Conservation (phyloP, 208 protist species). For the Leishmania gerbilli region DNA sequence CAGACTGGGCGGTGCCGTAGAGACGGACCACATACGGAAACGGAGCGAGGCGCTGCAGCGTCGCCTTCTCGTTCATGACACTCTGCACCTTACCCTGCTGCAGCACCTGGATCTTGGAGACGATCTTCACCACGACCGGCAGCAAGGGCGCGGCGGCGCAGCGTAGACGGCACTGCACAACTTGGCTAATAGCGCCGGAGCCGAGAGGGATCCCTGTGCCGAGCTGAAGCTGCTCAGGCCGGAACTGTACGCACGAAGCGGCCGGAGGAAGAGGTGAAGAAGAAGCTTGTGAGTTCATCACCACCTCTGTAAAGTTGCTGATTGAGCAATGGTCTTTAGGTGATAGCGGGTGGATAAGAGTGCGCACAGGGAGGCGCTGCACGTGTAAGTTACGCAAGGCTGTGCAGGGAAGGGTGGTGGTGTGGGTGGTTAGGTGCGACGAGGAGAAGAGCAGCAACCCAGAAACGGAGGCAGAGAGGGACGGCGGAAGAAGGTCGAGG, state of each 20-base stretch:
- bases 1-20: constrained; percentile 86
- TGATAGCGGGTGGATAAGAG: background rate
- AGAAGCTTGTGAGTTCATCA: constrained; percentile 1
- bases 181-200: constrained; percentile 82
- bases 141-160: constrained; percentile 22
- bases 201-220: constrained; percentile 57
- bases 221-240: constrained; percentile 66
- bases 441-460: background rate
- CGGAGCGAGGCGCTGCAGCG: constrained; percentile 59
- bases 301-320: background rate
- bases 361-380: background rate
- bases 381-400: background rate
- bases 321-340: background rate
- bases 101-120: constrained; percentile 89
- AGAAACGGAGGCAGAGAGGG: background rate
- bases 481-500: background rate
- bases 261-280: background rate
- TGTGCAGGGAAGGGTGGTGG: background rate
- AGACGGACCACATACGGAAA: constrained; percentile 85
- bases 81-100: constrained; percentile 84
- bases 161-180: constrained; percentile 59
- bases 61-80: constrained; percentile 85
- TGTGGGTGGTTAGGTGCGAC: background rate
- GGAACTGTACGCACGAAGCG: constrained; percentile 46
- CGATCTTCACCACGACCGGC: constrained; percentile 83